A percentile compares a stretch with the other conserved stretches of the same genome.
These are phyloP conservation scores for Hortaea werneckii DNA, from an alignment of 2,329 filamentous ascomycete genomes.

Conservation along the genomic window DNA sequence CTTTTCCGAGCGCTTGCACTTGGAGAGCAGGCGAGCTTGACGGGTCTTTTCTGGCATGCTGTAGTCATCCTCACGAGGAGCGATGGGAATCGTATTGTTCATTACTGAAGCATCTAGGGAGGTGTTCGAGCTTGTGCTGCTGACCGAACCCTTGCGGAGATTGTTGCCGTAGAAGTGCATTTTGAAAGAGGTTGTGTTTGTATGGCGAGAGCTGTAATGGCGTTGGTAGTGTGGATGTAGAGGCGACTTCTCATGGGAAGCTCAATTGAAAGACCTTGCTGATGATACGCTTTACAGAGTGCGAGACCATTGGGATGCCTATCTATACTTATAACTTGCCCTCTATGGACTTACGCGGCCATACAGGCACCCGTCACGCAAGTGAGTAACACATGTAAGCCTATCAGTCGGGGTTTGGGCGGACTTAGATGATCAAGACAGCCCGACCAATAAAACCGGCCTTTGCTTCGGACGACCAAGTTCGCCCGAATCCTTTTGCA, in stretches of 20 bases:
- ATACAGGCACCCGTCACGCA: background rate
- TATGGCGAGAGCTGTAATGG: slow-evolving; percentile 9
- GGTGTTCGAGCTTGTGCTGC: slow-evolving; percentile 15
- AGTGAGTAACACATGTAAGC: background rate
- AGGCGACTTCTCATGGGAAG: background rate
- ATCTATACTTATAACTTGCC: slow-evolving; percentile 2
- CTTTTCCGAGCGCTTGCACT: slow-evolving; percentile 17
- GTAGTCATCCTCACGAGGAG: slow-evolving; percentile 22
- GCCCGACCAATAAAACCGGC: background rate
- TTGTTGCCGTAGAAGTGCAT: slow-evolving; percentile 15
- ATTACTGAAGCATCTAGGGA: slow-evolving; percentile 14
- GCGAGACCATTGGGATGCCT: too few relatives aligned
- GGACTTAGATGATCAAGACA: background rate
- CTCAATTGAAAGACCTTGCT: too few relatives aligned
- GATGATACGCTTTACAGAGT: too few relatives aligned
- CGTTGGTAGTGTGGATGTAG: slow-evolving; percentile 3
- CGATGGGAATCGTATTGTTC: slow-evolving; percentile 19
- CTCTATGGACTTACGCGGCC: slow-evolving; percentile 3
- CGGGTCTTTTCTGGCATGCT: slow-evolving; percentile 20
- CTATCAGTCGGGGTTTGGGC: background rate
- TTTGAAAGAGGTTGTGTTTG: slow-evolving; percentile 6
- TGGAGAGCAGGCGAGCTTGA: slow-evolving; percentile 16
- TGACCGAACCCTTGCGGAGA: slow-evolving; percentile 13
- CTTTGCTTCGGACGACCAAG: background rate
- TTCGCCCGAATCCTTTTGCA: too few relatives aligned